phyloP scores from a whole-genome alignment of 352 stramenopile species.

The Pythium coloratum region DNA sequence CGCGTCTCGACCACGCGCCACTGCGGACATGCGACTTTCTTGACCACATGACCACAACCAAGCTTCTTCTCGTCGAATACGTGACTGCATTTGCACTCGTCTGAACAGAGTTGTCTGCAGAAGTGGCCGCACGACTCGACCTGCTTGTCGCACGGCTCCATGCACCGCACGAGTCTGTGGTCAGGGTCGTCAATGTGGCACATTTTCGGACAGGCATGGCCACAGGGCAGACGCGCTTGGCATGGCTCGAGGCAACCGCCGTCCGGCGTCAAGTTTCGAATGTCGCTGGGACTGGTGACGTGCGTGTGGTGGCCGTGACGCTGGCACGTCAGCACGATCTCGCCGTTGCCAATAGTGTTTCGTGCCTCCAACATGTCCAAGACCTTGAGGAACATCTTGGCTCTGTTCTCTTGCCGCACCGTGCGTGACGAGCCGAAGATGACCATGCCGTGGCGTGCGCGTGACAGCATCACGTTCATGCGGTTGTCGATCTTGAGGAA shows the following conservation, averaged over 20 bases:
- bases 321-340: slow-evolving; percentile 20
- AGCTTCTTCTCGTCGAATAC: slow-evolving; percentile 41
- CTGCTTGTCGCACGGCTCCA: slow-evolving; percentile 53
- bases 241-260: slow-evolving; percentile 66
- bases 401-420: slow-evolving; percentile 35
- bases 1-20: slow-evolving; percentile 22
- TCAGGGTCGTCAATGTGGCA: slow-evolving; percentile 62
- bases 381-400: slow-evolving; percentile 51
- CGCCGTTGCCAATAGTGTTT: slow-evolving; percentile 24
- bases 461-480: slow-evolving; percentile 70
- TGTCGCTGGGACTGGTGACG: slow-evolving; percentile 11
- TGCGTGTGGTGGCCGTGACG: slow-evolving; percentile 42
- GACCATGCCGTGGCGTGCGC: slow-evolving; percentile 57
- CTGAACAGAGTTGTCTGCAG: slow-evolving; percentile 54
- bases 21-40: slow-evolving; percentile 7
- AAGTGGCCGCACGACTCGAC: slow-evolving; percentile 49
- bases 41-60: slow-evolving; percentile 47
- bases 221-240: slow-evolving; percentile 44
- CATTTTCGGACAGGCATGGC: slow-evolving; percentile 48
- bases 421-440: slow-evolving; percentile 52
- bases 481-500: slow-evolving; percentile 72
- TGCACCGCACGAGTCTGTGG: slow-evolving; percentile 50
- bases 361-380: slow-evolving; percentile 47
- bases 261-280: slow-evolving; percentile 49
- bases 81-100: slow-evolving; percentile 56